Conservation (phyloP, 2,329 filamentous ascomycete species). For the Alternaria sp. region DNA sequence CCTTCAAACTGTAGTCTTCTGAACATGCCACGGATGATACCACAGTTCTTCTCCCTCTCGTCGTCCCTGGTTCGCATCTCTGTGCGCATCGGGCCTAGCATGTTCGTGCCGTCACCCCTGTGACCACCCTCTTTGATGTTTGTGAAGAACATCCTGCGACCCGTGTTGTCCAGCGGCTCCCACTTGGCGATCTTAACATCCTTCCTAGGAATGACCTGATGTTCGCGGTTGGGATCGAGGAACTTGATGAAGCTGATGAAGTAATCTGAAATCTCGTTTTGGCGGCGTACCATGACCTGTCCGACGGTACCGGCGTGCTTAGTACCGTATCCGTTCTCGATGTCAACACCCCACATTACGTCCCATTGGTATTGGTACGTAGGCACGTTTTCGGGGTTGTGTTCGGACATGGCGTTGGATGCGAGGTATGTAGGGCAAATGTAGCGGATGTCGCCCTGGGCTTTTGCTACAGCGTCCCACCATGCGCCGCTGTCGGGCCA, state of each 20-base stretch:
- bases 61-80: slow-evolving; percentile 33
- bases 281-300: slow-evolving; percentile 42
- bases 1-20: slow-evolving; percentile 39
- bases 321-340: slow-evolving; percentile 44
- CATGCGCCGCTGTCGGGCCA: slow-evolving; percentile 45
- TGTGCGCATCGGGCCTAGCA: slow-evolving; percentile 34
- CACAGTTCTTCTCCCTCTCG: slow-evolving; percentile 31
- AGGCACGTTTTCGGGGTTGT: slow-evolving; percentile 37
- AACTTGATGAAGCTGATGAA: slow-evolving; percentile 47
- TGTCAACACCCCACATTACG: slow-evolving; percentile 43
- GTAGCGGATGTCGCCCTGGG: slow-evolving; percentile 47
- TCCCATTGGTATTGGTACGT: slow-evolving; percentile 49
- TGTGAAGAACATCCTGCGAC: slow-evolving; percentile 40
- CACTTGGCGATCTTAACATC: slow-evolving; percentile 25
- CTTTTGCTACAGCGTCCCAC: slow-evolving; percentile 47
- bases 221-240: slow-evolving; percentile 42
- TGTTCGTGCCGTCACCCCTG: slow-evolving; percentile 31
- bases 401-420: slow-evolving; percentile 40
- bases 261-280: slow-evolving; percentile 43
- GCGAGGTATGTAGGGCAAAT: slow-evolving; percentile 46
- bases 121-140: slow-evolving; percentile 40
- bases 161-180: slow-evolving; percentile 33
- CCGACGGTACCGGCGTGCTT: slow-evolving; percentile 47
- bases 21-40: slow-evolving; percentile 31
- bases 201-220: slow-evolving; percentile 10